Evolutionary conservation across 208 protist species (phyloP).

Genomic region (Herpetomonas samuelpessoai): DNA sequence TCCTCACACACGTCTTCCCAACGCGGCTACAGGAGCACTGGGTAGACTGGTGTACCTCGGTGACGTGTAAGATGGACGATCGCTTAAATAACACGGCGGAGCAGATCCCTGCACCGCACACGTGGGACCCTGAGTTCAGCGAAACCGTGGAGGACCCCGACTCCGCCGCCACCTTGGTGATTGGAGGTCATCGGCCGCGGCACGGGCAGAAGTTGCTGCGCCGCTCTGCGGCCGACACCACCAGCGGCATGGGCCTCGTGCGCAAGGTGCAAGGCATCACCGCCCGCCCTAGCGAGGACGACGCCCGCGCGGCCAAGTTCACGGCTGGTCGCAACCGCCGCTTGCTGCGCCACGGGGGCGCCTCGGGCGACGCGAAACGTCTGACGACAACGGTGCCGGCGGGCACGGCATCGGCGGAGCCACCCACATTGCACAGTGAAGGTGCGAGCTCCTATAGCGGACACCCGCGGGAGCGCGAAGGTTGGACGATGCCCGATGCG

Average conservation of each 20-base stretch:
- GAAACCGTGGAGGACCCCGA: conserved; percentile 41
- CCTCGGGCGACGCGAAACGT: neutral
- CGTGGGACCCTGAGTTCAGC: conserved; percentile 63
- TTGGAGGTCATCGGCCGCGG: conserved; percentile 17
- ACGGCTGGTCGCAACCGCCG: conserved; percentile 3
- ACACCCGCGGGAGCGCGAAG: conserved; percentile 4
- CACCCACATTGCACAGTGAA: neutral
- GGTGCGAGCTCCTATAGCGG: too few species aligned
- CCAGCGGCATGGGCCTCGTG: neutral
- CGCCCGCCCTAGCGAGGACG: conserved; percentile 51
- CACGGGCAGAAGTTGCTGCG: conserved; percentile 30
- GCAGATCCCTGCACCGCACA: conserved; percentile 76
- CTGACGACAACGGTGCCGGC: conserved; percentile 2
- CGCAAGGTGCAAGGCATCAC: conserved; percentile 37
- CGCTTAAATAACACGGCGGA: conserved; percentile 57
- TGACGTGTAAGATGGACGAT: conserved; percentile 37
- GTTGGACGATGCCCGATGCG: conserved; percentile 19
- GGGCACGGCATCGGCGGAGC: neutral
- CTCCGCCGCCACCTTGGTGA: conserved; percentile 20
- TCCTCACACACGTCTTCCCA: conserved; percentile 62
- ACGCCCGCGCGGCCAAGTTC: conserved; percentile 23
- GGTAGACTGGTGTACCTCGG: conserved; percentile 59
- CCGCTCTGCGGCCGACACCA: neutral
- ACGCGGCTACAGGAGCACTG: conserved; percentile 53
- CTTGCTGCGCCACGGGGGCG: neutral